Percentiles rank a stretch among this genome's conserved stretches.
Evolutionary conservation across 495 filamentous ascomycete species (phyloP).

Genomic region (Lindgomyces ingoldianus): DNA sequence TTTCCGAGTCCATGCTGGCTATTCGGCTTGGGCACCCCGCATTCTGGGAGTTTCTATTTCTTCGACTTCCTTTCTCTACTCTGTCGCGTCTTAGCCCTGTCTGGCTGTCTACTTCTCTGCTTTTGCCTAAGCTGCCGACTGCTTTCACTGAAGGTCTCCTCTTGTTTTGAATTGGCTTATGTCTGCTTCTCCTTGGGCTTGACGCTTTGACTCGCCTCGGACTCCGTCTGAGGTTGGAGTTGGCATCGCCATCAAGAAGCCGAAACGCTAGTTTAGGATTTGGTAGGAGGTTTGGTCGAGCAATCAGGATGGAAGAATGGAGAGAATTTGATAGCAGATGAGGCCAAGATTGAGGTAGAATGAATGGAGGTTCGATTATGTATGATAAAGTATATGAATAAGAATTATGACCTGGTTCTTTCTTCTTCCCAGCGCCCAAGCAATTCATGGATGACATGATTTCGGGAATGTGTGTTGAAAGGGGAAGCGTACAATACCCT

Average conservation of each 20-base stretch:
- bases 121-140: background rate
- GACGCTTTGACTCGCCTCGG: slow-evolving; percentile 8
- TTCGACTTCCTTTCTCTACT: background rate
- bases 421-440: no score
- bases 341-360: background rate
- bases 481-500: no score
- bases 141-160: background rate
- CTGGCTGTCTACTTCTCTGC: background rate
- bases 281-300: background rate
- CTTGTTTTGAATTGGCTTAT: background rate
- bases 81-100: background rate
- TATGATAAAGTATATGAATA: no score
- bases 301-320: background rate
- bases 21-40: background rate
- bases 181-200: background rate
- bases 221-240: background rate
- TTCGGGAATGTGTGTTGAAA: no score
- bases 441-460: no score
- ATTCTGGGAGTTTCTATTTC: background rate
- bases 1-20: background rate
- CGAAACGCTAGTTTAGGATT: background rate
- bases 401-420: no score
- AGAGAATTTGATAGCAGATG: background rate
- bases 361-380: no score
- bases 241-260: background rate